phyloP scores from a whole-genome alignment of 2,329 filamentous ascomycete genomes.

The Beauveria sp. region DNA sequence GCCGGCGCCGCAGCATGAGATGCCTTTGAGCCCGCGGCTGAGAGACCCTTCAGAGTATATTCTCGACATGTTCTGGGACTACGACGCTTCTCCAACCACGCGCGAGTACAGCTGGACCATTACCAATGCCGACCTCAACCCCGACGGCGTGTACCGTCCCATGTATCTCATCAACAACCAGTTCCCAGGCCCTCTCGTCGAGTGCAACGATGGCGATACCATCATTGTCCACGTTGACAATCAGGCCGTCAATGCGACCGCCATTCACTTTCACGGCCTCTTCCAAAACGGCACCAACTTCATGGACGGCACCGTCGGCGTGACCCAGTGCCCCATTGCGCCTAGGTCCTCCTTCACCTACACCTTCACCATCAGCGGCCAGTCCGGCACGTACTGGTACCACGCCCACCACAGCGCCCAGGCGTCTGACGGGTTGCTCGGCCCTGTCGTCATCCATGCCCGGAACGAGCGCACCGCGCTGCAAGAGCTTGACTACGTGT shows the following conservation, averaged over 20 bases:
- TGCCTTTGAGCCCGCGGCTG: constrained; percentile 17
- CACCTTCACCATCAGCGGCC: constrained; percentile 52
- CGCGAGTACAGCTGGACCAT: constrained; percentile 57
- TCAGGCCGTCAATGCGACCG: constrained; percentile 55
- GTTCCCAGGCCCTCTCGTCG: constrained; percentile 66
- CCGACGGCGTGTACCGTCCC: constrained; percentile 48
- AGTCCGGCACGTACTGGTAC: constrained; percentile 48
- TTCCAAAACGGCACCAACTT: constrained; percentile 68
- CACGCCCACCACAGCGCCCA: constrained; percentile 60
- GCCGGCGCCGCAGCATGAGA: background rate
- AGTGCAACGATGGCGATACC: constrained; percentile 66
- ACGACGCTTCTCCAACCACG: constrained; percentile 36
- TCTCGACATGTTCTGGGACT: constrained; percentile 50
- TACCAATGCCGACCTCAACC: constrained; percentile 48
- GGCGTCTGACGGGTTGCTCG: constrained; percentile 61
- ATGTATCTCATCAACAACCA: constrained; percentile 67
- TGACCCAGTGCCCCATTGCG: constrained; percentile 60
- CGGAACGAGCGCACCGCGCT: constrained; percentile 29
- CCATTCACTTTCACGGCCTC: constrained; percentile 71
- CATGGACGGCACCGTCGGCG: constrained; percentile 64
- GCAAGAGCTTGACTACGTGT: constrained; percentile 22
- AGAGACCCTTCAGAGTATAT: constrained; percentile 43
- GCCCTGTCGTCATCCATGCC: constrained; percentile 59
- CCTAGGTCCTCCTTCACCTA: constrained; percentile 58
- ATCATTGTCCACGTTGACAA: constrained; percentile 64